Conservation (phyloP, 2,329 filamentous ascomycete species). For the Pyrenophora teres region DNA sequence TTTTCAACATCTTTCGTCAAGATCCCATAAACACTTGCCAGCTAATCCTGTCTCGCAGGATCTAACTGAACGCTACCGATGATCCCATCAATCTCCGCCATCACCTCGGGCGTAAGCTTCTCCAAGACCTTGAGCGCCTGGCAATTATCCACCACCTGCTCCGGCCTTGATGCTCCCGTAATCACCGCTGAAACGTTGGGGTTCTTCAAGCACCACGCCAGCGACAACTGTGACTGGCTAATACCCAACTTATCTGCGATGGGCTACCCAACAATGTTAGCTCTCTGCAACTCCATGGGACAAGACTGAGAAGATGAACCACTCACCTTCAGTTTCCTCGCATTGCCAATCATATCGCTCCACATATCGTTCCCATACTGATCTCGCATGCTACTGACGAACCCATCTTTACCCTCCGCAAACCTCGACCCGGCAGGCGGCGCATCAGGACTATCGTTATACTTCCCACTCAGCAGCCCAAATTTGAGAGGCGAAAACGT, state of each 20-base stretch:
- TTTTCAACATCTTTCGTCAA: too few relatives aligned
- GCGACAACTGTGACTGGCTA: constrained; percentile 51
- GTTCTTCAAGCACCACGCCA: constrained; percentile 47
- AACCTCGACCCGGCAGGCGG: constrained; percentile 64
- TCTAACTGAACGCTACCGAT: constrained; percentile 32
- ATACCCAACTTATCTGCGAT: constrained; percentile 69
- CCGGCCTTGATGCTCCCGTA: constrained; percentile 35
- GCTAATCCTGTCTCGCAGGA: constrained; percentile 28
- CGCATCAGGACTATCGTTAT: constrained; percentile 59
- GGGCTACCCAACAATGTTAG: constrained; percentile 21
- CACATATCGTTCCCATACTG: constrained; percentile 57
- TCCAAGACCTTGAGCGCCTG: constrained; percentile 51
- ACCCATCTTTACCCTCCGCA: constrained; percentile 62
- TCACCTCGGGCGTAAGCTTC: constrained; percentile 52
- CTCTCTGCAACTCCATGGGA: neutral
- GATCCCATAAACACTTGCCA: too few relatives aligned
- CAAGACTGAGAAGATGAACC: neutral
- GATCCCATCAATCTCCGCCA: constrained; percentile 49
- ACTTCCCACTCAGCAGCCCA: constrained; percentile 65
- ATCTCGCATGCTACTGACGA: constrained; percentile 54
- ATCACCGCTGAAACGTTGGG: constrained; percentile 40
- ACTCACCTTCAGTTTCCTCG: constrained; percentile 50
- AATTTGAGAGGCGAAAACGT: constrained; percentile 62
- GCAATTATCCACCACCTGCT: constrained; percentile 45
- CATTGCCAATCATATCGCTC: constrained; percentile 62